Evolutionary conservation across 23 red algal genomes (phyloP).

Genomic region (Chondrus crispus): DNA sequence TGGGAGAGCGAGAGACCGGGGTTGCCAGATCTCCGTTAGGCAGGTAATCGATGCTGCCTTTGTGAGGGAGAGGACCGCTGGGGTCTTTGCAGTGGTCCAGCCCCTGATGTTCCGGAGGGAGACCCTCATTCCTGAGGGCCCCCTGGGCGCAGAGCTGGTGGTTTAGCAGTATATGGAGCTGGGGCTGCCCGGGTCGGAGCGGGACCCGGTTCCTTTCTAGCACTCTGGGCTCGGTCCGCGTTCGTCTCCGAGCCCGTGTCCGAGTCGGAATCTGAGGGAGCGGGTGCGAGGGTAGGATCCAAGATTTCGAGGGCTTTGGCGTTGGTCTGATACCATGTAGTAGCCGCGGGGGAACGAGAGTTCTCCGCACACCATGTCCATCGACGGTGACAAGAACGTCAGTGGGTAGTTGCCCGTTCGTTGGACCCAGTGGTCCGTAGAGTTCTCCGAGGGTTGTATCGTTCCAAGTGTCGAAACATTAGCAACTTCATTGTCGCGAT

Average conservation of each 20-base stretch:
- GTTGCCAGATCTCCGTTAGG: not conserved
- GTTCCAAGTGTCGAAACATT: not conserved
- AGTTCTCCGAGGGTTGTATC: not conserved
- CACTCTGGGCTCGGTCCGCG: not conserved
- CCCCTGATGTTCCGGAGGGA: not conserved
- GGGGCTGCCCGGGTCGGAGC: not conserved
- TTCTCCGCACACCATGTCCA: not conserved
- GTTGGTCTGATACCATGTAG: not conserved
- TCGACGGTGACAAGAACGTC: not conserved
- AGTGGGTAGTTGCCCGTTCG: not conserved
- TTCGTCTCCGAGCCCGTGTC: not conserved
- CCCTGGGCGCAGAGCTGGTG: too few relatives aligned
- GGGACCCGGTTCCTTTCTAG: not conserved
- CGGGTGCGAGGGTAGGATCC: not conserved
- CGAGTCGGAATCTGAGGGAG: not conserved
- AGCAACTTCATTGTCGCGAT: slow-evolving; percentile 10
- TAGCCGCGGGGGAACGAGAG: not conserved
- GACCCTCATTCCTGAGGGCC: not conserved
- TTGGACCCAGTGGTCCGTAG: not conserved
- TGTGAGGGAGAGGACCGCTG: not conserved
- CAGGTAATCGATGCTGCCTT: not conserved
- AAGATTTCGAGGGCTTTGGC: not conserved
- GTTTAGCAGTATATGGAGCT: not conserved
- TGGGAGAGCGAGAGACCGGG: not conserved
- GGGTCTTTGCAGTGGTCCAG: not conserved